A percentile compares a stretch with the other conserved stretches of the same genome.
phyloP scores from a whole-genome alignment of 2,329 filamentous ascomycete genomes.

The Colletotrichum tropicale region DNA sequence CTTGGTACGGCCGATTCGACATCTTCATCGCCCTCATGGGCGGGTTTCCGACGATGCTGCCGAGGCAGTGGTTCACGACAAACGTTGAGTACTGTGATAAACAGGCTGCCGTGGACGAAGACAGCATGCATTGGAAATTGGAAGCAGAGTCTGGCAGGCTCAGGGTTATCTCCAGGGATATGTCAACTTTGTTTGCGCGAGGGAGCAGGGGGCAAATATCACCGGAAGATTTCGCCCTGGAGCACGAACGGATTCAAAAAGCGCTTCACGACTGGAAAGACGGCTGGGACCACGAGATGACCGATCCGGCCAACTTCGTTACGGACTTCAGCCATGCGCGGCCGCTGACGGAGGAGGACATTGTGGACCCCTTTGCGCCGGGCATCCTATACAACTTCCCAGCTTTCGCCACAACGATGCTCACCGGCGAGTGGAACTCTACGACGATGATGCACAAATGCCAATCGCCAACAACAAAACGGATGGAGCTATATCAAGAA shows the following conservation, averaged over 20 bases:
- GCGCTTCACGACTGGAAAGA: constrained; percentile 55
- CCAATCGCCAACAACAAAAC: constrained; percentile 65
- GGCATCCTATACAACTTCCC: constrained; percentile 73
- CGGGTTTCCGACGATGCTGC: constrained; percentile 74
- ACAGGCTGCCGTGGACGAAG: constrained; percentile 63
- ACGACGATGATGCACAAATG: constrained; percentile 82
- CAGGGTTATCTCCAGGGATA: constrained; percentile 78
- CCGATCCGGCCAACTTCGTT: constrained; percentile 66
- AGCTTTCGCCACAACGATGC: constrained; percentile 75
- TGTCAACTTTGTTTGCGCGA: constrained; percentile 77
- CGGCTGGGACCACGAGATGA: constrained; percentile 65
- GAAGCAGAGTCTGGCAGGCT: constrained; percentile 70
- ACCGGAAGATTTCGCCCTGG: constrained; percentile 65
- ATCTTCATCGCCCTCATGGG: constrained; percentile 83
- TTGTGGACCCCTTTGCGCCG: constrained; percentile 75
- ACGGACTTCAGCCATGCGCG: constrained; percentile 63
- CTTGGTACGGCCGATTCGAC: constrained; percentile 94
- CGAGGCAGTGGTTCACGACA: constrained; percentile 77
- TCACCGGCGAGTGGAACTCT: constrained; percentile 78
- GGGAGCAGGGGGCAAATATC: constrained; percentile 68
- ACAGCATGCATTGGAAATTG: constrained; percentile 63
- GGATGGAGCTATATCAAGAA: constrained; percentile 56
- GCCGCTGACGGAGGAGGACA: constrained; percentile 62
- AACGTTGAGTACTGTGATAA: constrained; percentile 67
- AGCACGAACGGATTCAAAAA: constrained; percentile 60